Base-by-base conservation (phyloP, 306 rosid species). In the Trifolium repens region DNA sequence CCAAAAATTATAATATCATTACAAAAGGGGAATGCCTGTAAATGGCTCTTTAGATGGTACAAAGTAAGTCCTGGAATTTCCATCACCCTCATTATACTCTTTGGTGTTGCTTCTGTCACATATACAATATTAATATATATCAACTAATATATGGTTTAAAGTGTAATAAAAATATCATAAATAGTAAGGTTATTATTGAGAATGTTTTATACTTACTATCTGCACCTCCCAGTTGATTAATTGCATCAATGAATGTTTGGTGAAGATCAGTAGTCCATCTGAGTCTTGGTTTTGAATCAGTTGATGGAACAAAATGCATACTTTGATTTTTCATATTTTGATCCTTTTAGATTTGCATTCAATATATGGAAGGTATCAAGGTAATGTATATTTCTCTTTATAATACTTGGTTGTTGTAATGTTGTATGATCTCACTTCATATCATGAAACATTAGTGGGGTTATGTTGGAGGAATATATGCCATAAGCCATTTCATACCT, bases 381-480 rank as follows among this genome's bases (percentile, higher is more conserved):
- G 75, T 80, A 32, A 32, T 32, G 35, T 32, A 66, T 85, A 71
- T 80, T 83, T 85, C 85, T 84, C 82, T 87, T 81, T 85, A 84
- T 87, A 88, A 87, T 60, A 84, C 61, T 85, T 81, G 71, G 84
- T 80, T 81, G 89, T 81, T 84, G 89, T 81, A 65, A 42, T 82
- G 89, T 84, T 86, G 78, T 83, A 81, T 89, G 89, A 86, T 88
- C 90, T 91, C 96, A 91, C 93, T 88, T 93, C 94, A 91, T 85
- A 91, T 90, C 90, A 86, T 96, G 99, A 89, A 88, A 90, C 96
- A 89, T 79, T 58, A 87, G 99, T 92, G 93, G 97, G 98, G 94
- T 68, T 86, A 73, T 85, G 90, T 87, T 88, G 96, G 91, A 71
- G 78, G 99, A 92, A 90, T 96, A 92, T 96, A 92, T 96, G 97